Percentiles rank a stretch among this genome's conserved stretches.
Evolutionary conservation across 768 basidiomycete genomes (phyloP).

Genomic region (Lactifluus rugatus): DNA sequence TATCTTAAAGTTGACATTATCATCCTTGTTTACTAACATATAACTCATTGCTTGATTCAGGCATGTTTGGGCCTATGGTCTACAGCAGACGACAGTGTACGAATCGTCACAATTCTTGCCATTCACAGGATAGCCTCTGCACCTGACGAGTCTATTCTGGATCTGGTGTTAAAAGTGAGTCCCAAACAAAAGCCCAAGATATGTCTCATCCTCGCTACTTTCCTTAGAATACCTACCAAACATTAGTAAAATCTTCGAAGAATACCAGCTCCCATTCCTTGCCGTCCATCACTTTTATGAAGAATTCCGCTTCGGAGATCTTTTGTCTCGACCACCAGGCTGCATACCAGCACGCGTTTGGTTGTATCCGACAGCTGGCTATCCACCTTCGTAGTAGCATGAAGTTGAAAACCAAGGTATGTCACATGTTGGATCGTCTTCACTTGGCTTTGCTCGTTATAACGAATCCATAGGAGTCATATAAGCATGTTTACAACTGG

Average conservation of each 20-base stretch:
- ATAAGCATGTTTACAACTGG: slow-evolving; percentile 97
- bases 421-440: slow-evolving; percentile 13
- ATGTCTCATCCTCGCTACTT: background rate
- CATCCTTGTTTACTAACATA: background rate
- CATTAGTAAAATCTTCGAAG: slow-evolving; percentile 75
- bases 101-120: slow-evolving; percentile 80
- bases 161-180: slow-evolving; percentile 76
- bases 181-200: background rate
- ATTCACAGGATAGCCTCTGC: slow-evolving; percentile 71
- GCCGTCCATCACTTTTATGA: slow-evolving; percentile 92
- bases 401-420: slow-evolving; percentile 77
- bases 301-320: slow-evolving; percentile 91
- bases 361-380: slow-evolving; percentile 90
- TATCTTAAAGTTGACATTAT: slow-evolving; percentile 65
- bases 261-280: slow-evolving; percentile 80
- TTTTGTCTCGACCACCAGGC: slow-evolving; percentile 67
- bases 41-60: slow-evolving; percentile 29
- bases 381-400: slow-evolving; percentile 87
- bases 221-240: slow-evolving; percentile 73
- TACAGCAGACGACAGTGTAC: slow-evolving; percentile 65
- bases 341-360: slow-evolving; percentile 91
- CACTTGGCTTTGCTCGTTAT: background rate
- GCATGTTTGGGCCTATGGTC: slow-evolving; percentile 82
- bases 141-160: slow-evolving; percentile 70
- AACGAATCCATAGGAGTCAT: slow-evolving; percentile 55